Evolutionary conservation across 169 alveolate species (phyloP).

Genomic region (Eimeria acervulina): DNA sequence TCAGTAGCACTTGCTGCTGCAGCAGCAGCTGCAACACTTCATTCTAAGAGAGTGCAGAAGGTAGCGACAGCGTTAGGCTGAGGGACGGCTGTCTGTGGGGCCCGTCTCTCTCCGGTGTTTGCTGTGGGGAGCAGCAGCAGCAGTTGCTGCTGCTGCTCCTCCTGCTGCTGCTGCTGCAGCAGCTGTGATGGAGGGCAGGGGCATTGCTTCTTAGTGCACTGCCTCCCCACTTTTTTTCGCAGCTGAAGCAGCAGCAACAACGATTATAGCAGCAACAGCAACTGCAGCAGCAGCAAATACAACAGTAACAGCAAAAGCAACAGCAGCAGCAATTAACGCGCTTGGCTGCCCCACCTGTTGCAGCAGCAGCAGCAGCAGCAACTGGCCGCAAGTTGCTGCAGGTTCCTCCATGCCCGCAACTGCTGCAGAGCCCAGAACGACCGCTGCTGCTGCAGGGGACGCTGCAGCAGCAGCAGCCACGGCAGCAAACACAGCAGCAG

Average conservation of each 20-base stretch:
- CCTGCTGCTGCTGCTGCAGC: background rate
- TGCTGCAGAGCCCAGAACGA: background rate
- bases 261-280: background rate
- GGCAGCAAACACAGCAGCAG: conserved; percentile 13
- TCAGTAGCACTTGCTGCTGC: background rate
- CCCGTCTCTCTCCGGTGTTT: too few species aligned
- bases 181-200: background rate
- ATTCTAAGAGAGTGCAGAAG: too few species aligned
- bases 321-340: too few species aligned
- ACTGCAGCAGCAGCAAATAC: too few species aligned
- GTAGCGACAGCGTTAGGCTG: too few species aligned
- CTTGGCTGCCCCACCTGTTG: too few species aligned
- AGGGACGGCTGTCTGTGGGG: too few species aligned
- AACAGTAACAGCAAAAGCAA: background rate
- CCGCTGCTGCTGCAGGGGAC: background rate
- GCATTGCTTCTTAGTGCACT: background rate
- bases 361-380: conserved; percentile 23
- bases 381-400: background rate
- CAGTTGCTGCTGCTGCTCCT: background rate
- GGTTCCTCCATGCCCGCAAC: background rate
- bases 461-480: background rate
- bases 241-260: too few species aligned
- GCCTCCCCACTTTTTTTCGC: too few species aligned
- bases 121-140: background rate
- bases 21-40: background rate